These are phyloP conservation scores for Eucalyptus virginea DNA, from an alignment of 345 rosid species.

Conservation along the genomic window DNA sequence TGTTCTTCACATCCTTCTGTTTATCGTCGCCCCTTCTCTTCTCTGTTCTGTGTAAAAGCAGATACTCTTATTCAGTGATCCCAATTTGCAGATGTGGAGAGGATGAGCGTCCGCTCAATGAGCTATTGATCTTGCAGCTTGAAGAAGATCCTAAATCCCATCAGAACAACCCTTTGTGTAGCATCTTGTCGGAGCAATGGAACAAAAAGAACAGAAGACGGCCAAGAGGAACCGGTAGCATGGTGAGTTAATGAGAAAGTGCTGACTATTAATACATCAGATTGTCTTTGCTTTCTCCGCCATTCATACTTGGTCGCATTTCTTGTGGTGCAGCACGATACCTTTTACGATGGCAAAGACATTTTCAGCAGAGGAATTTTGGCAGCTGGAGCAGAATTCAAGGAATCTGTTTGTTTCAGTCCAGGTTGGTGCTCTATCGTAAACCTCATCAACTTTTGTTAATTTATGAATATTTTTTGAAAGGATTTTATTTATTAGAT, in stretches of 20 bases:
- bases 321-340: background rate
- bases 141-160: slow-evolving; percentile 20
- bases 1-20: background rate
- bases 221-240: slow-evolving; percentile 11
- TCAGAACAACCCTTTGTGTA: slow-evolving; percentile 18
- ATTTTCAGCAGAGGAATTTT: background rate
- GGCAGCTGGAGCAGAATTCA: slow-evolving; percentile 12
- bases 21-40: too few species aligned
- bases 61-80: background rate
- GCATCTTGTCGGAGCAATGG: slow-evolving; percentile 33
- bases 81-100: slow-evolving; percentile 42
- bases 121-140: slow-evolving; percentile 46
- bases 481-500: slow-evolving; percentile 6
- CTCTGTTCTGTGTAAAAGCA: background rate
- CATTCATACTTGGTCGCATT: background rate
- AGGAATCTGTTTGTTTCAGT: slow-evolving; percentile 5
- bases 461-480: background rate
- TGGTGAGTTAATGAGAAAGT: background rate
- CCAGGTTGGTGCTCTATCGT: slow-evolving; percentile 17
- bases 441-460: background rate
- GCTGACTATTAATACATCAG: background rate
- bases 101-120: slow-evolving; percentile 67
- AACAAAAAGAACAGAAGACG: slow-evolving; percentile 20
- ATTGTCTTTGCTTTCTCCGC: background rate
- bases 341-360: background rate